phyloP scores from a whole-genome alignment of 805 yeast genomes.

The Myxozyma neotropica region DNA sequence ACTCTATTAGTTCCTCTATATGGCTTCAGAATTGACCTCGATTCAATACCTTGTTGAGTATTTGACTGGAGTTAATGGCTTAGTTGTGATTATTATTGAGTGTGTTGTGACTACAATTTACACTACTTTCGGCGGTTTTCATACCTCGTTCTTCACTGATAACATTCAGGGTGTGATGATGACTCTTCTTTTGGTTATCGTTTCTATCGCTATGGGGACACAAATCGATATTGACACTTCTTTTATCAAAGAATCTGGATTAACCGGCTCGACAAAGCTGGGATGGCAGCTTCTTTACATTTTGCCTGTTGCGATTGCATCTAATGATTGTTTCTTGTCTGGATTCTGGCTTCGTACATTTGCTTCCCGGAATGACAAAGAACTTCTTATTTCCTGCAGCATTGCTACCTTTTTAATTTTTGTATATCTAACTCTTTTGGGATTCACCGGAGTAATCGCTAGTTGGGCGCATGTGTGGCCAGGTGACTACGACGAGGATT shows the following conservation, averaged over 20 bases:
- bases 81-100: constrained; percentile 81
- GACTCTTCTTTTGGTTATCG: constrained; percentile 64
- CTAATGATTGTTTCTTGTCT: constrained; percentile 86
- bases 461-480: constrained; percentile 81
- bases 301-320: constrained; percentile 79
- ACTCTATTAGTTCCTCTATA: constrained; percentile 56
- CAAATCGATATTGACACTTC: constrained; percentile 62
- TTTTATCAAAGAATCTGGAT: constrained; percentile 63
- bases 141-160: constrained; percentile 85
- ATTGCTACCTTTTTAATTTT: constrained; percentile 72
- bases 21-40: constrained; percentile 86
- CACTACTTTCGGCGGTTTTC: constrained; percentile 87
- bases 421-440: constrained; percentile 68
- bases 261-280: constrained; percentile 65
- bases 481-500: constrained; percentile 51
- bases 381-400: constrained; percentile 71
- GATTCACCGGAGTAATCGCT: constrained; percentile 81
- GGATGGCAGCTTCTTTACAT: constrained; percentile 92
- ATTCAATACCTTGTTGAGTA: constrained; percentile 74
- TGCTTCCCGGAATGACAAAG: constrained; percentile 78
- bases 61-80: constrained; percentile 74
- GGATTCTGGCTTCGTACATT: constrained; percentile 96
- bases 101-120: constrained; percentile 85
- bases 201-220: constrained; percentile 77
- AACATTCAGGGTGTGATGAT: constrained; percentile 80